Conservation (phyloP, 495 filamentous ascomycete genomes). For the Penicillium roqueforti region DNA sequence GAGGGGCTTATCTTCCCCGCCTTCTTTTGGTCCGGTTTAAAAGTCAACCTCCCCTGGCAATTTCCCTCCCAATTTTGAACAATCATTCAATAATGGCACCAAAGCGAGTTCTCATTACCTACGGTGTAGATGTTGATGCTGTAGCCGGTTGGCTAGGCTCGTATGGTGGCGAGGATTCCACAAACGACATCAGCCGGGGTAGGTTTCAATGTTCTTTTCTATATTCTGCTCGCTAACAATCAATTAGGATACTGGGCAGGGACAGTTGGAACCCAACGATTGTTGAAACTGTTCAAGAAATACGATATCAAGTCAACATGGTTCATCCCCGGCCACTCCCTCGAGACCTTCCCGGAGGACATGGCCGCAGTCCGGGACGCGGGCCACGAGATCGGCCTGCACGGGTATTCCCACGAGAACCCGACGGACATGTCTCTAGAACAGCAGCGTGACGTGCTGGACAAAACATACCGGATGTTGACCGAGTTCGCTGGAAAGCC, state of each 20-base stretch:
- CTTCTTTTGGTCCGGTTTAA: slow-evolving; percentile 4
- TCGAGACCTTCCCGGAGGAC: slow-evolving; percentile 76
- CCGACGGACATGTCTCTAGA: slow-evolving; percentile 69
- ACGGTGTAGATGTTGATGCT: slow-evolving; percentile 62
- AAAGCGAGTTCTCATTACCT: slow-evolving; percentile 53
- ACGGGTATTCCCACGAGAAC: slow-evolving; percentile 75
- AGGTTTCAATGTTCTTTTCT: background rate
- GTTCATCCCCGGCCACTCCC: slow-evolving; percentile 77
- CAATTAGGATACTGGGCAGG: slow-evolving; percentile 62
- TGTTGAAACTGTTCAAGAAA: slow-evolving; percentile 71
- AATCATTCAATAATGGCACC: slow-evolving; percentile 19
- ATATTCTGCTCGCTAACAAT: slow-evolving; percentile 10
- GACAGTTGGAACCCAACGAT: slow-evolving; percentile 62
- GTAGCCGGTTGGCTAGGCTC: slow-evolving; percentile 69
- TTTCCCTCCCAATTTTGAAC: background rate
- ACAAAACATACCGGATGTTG: slow-evolving; percentile 68
- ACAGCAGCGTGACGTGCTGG: slow-evolving; percentile 71
- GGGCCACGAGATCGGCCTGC: slow-evolving; percentile 74
- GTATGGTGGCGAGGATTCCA: slow-evolving; percentile 64
- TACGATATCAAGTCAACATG: slow-evolving; percentile 78
- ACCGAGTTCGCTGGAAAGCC: slow-evolving; percentile 73
- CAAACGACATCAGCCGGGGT: slow-evolving; percentile 62
- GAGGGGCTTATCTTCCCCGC: slow-evolving; percentile 20
- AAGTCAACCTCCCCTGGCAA: background rate
- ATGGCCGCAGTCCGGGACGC: slow-evolving; percentile 66